Evolutionary conservation across 306 rosid genomes (phyloP).

Genomic region (Astragalus membranaceus): DNA sequence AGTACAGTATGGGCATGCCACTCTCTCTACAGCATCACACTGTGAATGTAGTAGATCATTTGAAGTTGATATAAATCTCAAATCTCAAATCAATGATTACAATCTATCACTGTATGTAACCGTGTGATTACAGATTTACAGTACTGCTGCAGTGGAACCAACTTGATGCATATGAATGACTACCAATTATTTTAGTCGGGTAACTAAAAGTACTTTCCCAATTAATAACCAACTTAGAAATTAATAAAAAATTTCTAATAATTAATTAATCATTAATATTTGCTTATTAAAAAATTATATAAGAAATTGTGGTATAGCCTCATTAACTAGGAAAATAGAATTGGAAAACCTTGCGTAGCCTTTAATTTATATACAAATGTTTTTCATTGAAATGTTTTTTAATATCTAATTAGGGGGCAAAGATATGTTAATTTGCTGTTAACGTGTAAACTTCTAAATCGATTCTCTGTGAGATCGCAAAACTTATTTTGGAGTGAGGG

Average conservation of each 20-base stretch:
- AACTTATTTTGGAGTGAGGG: no score
- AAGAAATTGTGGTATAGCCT: neutral
- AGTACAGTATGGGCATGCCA: conserved; percentile 28
- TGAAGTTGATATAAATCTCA: no score
- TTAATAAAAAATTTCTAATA: no score
- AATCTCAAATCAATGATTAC: no score
- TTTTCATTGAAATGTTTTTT: neutral
- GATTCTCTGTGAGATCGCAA: no score
- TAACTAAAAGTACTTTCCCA: no score
- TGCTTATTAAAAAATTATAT: no score
- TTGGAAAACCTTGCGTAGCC: neutral
- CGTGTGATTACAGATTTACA: no score
- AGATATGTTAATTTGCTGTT: conserved; percentile 14
- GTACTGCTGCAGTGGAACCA: neutral
- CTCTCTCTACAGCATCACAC: conserved; percentile 18
- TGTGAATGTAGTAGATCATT: no score
- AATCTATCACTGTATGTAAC: no score
- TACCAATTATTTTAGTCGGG: neutral
- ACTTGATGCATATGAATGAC: conserved; percentile 28
- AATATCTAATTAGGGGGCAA: neutral
- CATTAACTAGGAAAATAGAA: neutral
- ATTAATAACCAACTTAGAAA: no score
- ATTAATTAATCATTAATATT: no score
- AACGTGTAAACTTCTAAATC: neutral
- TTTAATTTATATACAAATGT: neutral